phyloP scores from a whole-genome alignment of 2,329 filamentous ascomycete species.

The Neofusicoccum parvum region DNA sequence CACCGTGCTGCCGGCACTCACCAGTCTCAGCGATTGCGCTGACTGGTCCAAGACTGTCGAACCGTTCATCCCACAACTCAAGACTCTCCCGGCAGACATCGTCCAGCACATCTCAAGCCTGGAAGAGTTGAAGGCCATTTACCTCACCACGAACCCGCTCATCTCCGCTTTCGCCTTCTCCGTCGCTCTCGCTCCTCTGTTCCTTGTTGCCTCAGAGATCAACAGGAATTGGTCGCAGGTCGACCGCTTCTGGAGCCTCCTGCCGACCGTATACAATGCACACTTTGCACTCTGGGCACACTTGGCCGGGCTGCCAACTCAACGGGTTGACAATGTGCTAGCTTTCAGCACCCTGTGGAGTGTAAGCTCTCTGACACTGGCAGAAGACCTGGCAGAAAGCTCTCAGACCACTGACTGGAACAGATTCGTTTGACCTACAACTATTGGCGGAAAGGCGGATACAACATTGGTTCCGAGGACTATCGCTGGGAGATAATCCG shows the following conservation, averaged over 20 bases:
- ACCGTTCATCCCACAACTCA: slow-evolving; percentile 72
- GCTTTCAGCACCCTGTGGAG: slow-evolving; percentile 77
- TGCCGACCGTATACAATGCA: slow-evolving; percentile 83
- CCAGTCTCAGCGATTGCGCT: slow-evolving; percentile 71
- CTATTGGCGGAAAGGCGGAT: slow-evolving; percentile 95
- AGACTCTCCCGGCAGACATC: slow-evolving; percentile 45
- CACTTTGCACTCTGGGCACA: slow-evolving; percentile 86
- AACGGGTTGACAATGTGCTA: slow-evolving; percentile 72
- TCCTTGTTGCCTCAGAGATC: slow-evolving; percentile 76
- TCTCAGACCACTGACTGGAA: not conserved
- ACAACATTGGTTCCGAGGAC: slow-evolving; percentile 85
- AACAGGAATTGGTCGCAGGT: slow-evolving; percentile 98
- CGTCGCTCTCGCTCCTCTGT: slow-evolving; percentile 68
- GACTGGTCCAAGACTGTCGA: slow-evolving; percentile 74
- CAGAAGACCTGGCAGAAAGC: no score
- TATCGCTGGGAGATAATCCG: slow-evolving; percentile 88
- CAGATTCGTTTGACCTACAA: slow-evolving; percentile 87
- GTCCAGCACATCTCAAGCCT: slow-evolving; percentile 62
- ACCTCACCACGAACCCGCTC: slow-evolving; percentile 83
- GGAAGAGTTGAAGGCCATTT: slow-evolving; percentile 69
- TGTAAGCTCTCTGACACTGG: slow-evolving; percentile 52
- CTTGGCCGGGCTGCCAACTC: slow-evolving; percentile 68
- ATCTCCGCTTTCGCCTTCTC: slow-evolving; percentile 74
- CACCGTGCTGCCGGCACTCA: slow-evolving; percentile 73
- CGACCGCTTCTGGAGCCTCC: slow-evolving; percentile 86